Evolutionary conservation across 2,329 filamentous ascomycete genomes (phyloP), one percentile per base, ranked within the genome.

Genomic region (Metarhizium humberi): DNA sequence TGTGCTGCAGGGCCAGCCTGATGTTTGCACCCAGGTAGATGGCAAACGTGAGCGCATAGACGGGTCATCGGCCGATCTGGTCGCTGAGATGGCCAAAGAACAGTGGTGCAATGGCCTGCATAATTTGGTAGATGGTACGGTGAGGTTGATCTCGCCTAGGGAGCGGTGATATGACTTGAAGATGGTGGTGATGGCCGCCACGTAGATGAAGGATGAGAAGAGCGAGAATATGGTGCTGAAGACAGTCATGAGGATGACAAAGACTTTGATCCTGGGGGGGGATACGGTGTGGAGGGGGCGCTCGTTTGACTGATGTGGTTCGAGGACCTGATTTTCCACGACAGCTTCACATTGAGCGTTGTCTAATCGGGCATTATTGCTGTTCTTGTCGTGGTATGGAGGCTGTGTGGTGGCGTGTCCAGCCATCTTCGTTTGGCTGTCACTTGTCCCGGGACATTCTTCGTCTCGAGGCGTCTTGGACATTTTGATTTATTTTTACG

Each of bases 21-120:
- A 78, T 64, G 70, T 77, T 75, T 34, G 76, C 75, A 2, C 59
- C 69, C 2, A 75, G 60, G 58, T 75, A 80, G 20, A 79, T 68
- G 34, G 67, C 56, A 60, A 79, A 80, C 13, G 69, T 73, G 43
- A 76, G 54, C 1, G 78, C 62, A 58, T 77, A 80, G 2, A 73
- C 74, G 0, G 76, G 76, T 3, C 78, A 71, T 6, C 77, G 69
- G 25, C 25, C 25, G 25, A 25, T 25, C 25, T 25, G 25, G 25
- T 25, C 25, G 25, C 25, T 1, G 25, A 81, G 68, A 54, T 75
- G 73, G n/a, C 75, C 78, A 29, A 79, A 70, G 57, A 81, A 70
- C 20, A 72, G 67, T 0, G 79, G 79, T 1, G 77, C 73, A 3
- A 82, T 60, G 29, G 73, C 78, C 69, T 80, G 78, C 56, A 81